These are phyloP conservation scores for Cordyceps fumosorosea DNA, from an alignment of 2,329 filamentous ascomycete species.

Conservation along the genomic window DNA sequence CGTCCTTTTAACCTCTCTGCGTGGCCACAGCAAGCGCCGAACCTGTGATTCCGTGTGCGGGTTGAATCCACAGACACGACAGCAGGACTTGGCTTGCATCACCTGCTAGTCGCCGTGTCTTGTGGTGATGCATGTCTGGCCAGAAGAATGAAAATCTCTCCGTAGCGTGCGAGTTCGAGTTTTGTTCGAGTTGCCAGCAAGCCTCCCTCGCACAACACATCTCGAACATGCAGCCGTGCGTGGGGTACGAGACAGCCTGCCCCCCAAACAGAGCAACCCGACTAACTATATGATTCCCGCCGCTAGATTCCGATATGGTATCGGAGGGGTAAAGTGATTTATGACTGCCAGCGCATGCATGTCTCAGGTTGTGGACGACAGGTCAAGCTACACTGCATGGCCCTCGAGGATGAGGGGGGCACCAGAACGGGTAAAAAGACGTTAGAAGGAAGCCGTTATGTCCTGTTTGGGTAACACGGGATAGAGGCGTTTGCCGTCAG, in stretches of 20 bases:
- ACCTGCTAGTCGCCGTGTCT: background rate
- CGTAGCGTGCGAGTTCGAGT: background rate
- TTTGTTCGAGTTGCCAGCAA: background rate
- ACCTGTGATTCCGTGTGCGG: background rate
- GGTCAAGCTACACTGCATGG: constrained; percentile 4
- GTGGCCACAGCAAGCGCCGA: background rate
- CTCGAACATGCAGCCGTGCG: background rate
- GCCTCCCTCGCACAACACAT: background rate
- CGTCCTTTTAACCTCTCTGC: background rate
- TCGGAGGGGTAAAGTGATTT: background rate
- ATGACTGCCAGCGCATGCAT: background rate
- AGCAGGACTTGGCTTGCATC: background rate
- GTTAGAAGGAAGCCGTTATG: background rate
- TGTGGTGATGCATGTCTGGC: background rate
- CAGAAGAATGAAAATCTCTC: background rate
- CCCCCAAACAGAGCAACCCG: background rate
- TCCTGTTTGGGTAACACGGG: background rate
- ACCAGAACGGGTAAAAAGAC: background rate
- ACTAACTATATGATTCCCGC: background rate
- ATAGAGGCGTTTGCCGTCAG: background rate
- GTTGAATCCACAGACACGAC: background rate
- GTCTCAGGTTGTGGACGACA: constrained; percentile 2
- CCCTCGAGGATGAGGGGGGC: background rate
- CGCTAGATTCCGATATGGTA: background rate
- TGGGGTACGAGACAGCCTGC: background rate